A percentile compares a stretch with the other conserved stretches of the same genome.
Evolutionary conservation across 1,284 basidiomycete genomes (phyloP).

Genomic region (Omphalotus olearius): DNA sequence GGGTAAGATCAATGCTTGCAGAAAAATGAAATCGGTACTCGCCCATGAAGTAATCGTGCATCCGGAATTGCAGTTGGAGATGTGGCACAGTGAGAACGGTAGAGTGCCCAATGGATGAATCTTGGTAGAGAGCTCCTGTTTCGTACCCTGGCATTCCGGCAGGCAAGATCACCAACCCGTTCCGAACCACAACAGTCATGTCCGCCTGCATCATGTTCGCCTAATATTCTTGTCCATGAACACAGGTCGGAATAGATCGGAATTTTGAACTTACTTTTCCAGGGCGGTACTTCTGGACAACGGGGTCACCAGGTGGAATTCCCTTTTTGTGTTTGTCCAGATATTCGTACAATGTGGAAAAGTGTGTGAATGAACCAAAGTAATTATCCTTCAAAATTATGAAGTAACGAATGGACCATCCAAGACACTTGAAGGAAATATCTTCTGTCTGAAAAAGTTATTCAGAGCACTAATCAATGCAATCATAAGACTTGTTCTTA

Average conservation of each 20-base stretch:
- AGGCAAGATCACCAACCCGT: constrained; percentile 62
- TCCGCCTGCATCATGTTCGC: constrained; percentile 79
- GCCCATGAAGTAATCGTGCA: constrained; percentile 90
- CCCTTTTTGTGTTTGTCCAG: constrained; percentile 61
- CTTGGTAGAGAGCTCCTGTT: constrained; percentile 20
- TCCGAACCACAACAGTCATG: constrained; percentile 51
- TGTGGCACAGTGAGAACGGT: constrained; percentile 60
- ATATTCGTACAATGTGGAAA: constrained; percentile 82
- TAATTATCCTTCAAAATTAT: constrained; percentile 91
- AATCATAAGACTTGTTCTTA: constrained; percentile 24
- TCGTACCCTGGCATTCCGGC: constrained; percentile 75
- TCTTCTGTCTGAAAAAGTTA: constrained; percentile 38
- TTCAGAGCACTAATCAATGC: constrained; percentile 7
- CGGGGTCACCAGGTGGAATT: constrained; percentile 72
- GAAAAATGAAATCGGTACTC: constrained; percentile 19
- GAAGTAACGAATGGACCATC: constrained; percentile 84
- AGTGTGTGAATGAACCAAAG: constrained; percentile 88
- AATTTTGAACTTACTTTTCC: constrained; percentile 52
- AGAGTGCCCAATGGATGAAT: constrained; percentile 45
- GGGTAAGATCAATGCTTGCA: constrained; percentile 9
- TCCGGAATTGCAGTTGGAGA: constrained; percentile 70
- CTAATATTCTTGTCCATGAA: constrained; percentile 32
- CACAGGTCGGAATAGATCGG: background rate
- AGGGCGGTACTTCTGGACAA: constrained; percentile 73
- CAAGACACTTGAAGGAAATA: constrained; percentile 68